phyloP scores from a whole-genome alignment of 306 rosid species.

The Gastrolobium bilobum region DNA sequence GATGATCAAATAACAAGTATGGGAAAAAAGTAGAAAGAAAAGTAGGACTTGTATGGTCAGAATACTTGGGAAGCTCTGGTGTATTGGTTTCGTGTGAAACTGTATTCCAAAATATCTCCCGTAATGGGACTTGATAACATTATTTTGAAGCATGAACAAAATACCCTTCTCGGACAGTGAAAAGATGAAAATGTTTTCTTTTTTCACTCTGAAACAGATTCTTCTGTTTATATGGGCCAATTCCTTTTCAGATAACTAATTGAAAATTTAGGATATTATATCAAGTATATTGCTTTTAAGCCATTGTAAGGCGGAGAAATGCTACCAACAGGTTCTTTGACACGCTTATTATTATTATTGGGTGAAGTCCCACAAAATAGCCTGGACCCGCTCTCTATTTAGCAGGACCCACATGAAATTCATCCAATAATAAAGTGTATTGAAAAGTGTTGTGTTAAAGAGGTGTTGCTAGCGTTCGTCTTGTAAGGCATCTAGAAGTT shows the following conservation, averaged over 20 bases:
- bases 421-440: too few relatives aligned
- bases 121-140: neutral
- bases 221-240: neutral
- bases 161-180: neutral
- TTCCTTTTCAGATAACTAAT: constrained; percentile 37
- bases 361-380: too few relatives aligned
- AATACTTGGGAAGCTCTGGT: constrained; percentile 15
- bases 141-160: neutral
- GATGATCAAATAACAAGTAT: constrained; percentile 21
- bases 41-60: constrained; percentile 1
- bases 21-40: neutral
- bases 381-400: too few relatives aligned
- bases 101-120: neutral
- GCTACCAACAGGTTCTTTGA: too few relatives aligned
- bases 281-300: neutral
- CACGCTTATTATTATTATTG: too few relatives aligned
- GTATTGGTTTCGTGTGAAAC: neutral
- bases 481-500: neutral
- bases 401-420: too few relatives aligned
- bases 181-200: neutral
- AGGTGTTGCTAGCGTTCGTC: too few relatives aligned
- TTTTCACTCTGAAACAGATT: neutral
- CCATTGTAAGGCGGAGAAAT: neutral
- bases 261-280: constrained; percentile 14
- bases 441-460: too few relatives aligned